Evolutionary conservation across 1,284 basidiomycete species (phyloP), one percentile per base, ranked within the genome.

Genomic region (Mycosarcoma mackinlayi): DNA sequence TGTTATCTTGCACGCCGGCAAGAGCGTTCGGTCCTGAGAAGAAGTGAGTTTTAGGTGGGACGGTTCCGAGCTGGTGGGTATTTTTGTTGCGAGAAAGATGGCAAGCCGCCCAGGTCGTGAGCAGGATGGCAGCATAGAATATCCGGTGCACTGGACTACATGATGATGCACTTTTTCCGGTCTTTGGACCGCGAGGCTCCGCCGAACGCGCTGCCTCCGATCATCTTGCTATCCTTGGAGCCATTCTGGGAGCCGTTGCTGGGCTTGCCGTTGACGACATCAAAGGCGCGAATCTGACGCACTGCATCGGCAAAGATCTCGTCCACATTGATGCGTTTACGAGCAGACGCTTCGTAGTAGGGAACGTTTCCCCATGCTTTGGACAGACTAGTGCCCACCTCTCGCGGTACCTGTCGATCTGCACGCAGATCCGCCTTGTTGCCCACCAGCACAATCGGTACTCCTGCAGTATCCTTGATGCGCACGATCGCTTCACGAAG

Each of bases 351-450:
- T 48, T 79, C 78, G 54, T 78, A 78, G 46, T 77, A 79, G 0
- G 77, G 77, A 11, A 77, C 73, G 44, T 78, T 78, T 10, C 78
- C 78, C 76, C 76, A 79, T 4, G 75, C 75, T 31, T 66, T 58
- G 5, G 72, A 73, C 16, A 79, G 52, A 27, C 76, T 78, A 3
- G 75, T 75, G 8, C 78, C 78, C n/a, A 78, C 64, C 58, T 80
- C 76, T 13, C 75, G 59, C 3, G 76, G 75, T 33, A 78, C 76
- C 54, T 80, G 76, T 10, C 78, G 41, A 27, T 80, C 77, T 3
- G 64, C 42, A 3, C 60, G 35, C 28, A 78, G 56, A 54, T 80
- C 78, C 16, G 70, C 66, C 57, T 80, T 80, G 67, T 80, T 80
- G 8, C 76, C 78, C 1, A 80, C 78, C 27, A 80, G 50, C 13